These are phyloP conservation scores for Nannochloropsis granulata DNA, from an alignment of 108 stramenopile genomes.

Conservation along the genomic window DNA sequence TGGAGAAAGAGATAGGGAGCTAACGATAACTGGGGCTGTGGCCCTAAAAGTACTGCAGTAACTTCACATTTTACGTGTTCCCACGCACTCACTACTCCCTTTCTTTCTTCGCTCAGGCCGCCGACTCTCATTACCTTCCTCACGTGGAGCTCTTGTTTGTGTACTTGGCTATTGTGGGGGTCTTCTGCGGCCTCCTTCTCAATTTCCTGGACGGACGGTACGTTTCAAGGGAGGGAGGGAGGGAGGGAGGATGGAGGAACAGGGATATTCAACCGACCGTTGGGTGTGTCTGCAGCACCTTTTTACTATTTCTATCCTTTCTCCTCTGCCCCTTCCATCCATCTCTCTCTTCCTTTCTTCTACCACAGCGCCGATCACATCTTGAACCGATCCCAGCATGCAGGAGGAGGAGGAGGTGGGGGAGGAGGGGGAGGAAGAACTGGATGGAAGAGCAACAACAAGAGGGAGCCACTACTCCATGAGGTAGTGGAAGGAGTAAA, in stretches of 20 bases:
- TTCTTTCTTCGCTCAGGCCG: not conserved
- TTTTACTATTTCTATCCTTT: not conserved
- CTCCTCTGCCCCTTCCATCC: not conserved
- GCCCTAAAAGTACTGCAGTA: too few species aligned
- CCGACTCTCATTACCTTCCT: conserved; percentile 35
- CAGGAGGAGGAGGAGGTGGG: not conserved
- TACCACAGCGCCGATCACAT: not conserved
- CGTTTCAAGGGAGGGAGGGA: not conserved
- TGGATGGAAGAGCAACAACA: too few species aligned
- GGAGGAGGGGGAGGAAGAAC: too few species aligned
- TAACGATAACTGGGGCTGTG: too few species aligned
- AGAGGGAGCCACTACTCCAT: not conserved
- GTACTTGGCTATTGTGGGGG: conserved; percentile 28
- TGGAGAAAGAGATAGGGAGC: too few species aligned
- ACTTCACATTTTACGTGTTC: not conserved
- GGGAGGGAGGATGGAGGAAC: not conserved
- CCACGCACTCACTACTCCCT: not conserved
- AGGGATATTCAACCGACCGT: not conserved
- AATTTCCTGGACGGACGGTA: conserved; percentile 25
- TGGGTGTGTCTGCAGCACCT: not conserved
- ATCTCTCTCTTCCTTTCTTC: not conserved
- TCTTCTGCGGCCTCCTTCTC: conserved; percentile 34
- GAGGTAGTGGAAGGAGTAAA: not conserved
- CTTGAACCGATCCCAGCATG: not conserved
- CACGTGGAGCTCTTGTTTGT: conserved; percentile 47